These are phyloP conservation scores for Penicillium soppii DNA, from an alignment of 495 filamentous ascomycete species.

Conservation along the genomic window DNA sequence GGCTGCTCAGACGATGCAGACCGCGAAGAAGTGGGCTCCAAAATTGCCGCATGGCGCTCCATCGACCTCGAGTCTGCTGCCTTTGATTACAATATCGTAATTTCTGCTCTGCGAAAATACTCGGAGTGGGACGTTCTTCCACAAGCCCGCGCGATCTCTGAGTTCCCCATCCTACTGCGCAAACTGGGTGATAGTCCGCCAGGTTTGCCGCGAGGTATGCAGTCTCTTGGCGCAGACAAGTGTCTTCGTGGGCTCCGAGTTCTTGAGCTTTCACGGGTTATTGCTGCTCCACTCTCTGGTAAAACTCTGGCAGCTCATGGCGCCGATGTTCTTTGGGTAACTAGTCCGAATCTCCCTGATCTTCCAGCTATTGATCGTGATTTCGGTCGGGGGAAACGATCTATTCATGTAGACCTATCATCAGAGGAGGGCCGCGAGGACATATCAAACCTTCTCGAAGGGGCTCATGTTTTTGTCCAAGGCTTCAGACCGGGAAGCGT, in stretches of 20 bases:
- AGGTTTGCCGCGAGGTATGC: conserved; percentile 9
- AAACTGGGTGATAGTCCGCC: conserved; percentile 22
- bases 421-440: conserved; percentile 32
- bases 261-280: conserved; percentile 58
- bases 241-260: conserved; percentile 35
- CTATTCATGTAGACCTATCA: conserved; percentile 52
- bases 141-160: conserved; percentile 31
- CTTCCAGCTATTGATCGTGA: conserved; percentile 68
- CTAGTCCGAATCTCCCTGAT: conserved; percentile 57
- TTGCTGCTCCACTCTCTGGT: conserved; percentile 52
- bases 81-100: conserved; percentile 27
- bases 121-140: conserved; percentile 42
- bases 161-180: conserved; percentile 39
- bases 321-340: conserved; percentile 61
- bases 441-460: conserved; percentile 49
- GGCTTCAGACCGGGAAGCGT: conserved; percentile 61
- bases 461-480: conserved; percentile 49
- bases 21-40: conserved; percentile 31
- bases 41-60: conserved; percentile 29
- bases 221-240: conserved; percentile 11
- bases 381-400: conserved; percentile 60
- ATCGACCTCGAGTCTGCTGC: conserved; percentile 39
- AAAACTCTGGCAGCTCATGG: conserved; percentile 59
- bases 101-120: conserved; percentile 38
- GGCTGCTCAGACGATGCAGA: conserved; percentile 20